Conservation (phyloP, 1,284 basidiomycete species). For the Sporisorium scitamineum region DNA sequence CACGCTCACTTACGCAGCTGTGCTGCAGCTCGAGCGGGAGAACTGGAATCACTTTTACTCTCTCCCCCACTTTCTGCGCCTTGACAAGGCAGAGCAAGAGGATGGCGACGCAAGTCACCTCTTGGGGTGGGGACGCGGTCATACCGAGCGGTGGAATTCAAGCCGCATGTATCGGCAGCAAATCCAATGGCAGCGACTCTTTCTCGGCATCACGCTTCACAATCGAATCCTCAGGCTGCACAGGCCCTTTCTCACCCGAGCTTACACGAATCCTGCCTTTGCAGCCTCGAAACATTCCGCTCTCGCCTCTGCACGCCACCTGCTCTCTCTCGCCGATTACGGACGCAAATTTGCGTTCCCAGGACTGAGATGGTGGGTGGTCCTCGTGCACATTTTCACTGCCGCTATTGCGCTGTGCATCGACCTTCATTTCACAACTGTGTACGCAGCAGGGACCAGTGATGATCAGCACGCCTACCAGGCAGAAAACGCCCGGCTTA, state of each 20-base stretch:
- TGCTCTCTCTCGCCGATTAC: not conserved
- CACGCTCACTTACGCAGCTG: conserved; percentile 1
- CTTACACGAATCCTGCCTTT: not conserved
- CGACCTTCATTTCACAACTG: conserved; percentile 4
- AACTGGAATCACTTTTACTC: conserved; percentile 2
- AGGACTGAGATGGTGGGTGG: conserved; percentile 2
- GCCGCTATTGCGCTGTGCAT: conserved; percentile 8
- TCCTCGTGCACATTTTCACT: conserved; percentile 3
- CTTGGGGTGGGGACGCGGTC: conserved; percentile 3
- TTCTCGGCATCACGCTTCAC: conserved; percentile 4
- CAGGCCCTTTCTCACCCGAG: conserved; percentile 3
- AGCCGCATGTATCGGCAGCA: conserved; percentile 3
- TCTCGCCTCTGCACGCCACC: conserved; percentile 6
- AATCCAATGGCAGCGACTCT: conserved; percentile 6
- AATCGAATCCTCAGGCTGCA: conserved; percentile 6
- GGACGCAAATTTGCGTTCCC: not conserved
- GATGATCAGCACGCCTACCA: not conserved
- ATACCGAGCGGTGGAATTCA: not conserved
- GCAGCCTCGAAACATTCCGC: not conserved
- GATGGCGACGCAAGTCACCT: not conserved
- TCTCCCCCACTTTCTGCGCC: conserved; percentile 4
- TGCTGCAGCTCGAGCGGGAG: conserved; percentile 4
- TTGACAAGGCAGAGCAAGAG: conserved; percentile 1
- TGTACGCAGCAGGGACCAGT: not conserved
- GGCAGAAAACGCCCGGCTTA: conserved; percentile 2